Evolutionary conservation across 2,329 filamentous ascomycete species (phyloP).

Genomic region (Venturia carpophila): DNA sequence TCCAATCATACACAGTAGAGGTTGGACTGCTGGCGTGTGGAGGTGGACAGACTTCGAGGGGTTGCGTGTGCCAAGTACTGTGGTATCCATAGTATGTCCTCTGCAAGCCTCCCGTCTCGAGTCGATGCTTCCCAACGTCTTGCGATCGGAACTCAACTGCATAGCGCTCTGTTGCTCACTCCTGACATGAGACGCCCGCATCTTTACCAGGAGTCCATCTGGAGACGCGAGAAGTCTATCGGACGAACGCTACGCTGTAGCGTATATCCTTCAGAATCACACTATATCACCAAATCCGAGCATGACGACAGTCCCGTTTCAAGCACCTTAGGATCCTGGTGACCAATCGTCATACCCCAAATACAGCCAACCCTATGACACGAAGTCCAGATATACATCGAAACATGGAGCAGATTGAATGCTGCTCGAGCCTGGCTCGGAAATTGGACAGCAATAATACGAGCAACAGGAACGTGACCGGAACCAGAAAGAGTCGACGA

Average conservation of each 20-base stretch:
- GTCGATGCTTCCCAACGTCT: background rate
- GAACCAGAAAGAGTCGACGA: background rate
- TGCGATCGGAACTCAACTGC: background rate
- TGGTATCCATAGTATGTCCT: too few relatives aligned
- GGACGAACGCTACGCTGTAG: background rate
- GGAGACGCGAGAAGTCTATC: background rate
- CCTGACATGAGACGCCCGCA: constrained; percentile 1
- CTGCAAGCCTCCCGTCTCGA: background rate
- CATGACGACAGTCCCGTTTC: constrained; percentile 3
- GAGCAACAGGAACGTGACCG: background rate
- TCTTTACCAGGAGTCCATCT: background rate
- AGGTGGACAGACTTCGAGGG: background rate
- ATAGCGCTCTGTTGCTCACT: background rate
- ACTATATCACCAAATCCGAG: background rate
- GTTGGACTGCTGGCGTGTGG: background rate
- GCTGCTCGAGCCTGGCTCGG: background rate
- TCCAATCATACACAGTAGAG: constrained; percentile 7
- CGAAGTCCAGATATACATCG: background rate
- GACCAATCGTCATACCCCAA: background rate
- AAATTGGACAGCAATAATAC: background rate
- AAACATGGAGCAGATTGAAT: background rate
- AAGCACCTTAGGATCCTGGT: background rate
- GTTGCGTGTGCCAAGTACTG: background rate
- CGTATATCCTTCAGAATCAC: background rate
- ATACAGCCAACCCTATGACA: background rate